Evolutionary conservation across 768 basidiomycete species (phyloP).

Genomic region (Tricholoma furcatifolium): DNA sequence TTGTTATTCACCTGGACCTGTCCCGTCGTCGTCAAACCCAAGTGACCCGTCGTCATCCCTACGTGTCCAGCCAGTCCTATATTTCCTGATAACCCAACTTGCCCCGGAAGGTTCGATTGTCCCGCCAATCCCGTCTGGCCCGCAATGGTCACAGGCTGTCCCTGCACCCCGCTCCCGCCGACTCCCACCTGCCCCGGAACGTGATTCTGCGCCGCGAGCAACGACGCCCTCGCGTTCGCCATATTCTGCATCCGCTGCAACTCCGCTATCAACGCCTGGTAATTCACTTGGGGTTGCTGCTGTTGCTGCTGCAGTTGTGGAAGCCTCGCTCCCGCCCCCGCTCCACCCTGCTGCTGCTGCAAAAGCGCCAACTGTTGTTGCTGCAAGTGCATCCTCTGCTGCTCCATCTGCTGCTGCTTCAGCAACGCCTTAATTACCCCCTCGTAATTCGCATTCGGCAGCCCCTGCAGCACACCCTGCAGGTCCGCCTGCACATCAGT

Average conservation of each 20-base stretch:
- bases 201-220: constrained; percentile 10
- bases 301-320: not conserved
- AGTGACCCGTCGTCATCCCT: not conserved
- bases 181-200: constrained; percentile 4
- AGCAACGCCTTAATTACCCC: constrained; percentile 29
- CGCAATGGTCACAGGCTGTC: not conserved
- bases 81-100: not conserved
- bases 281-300: constrained; percentile 10
- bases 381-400: constrained; percentile 14
- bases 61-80: not conserved
- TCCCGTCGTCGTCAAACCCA: not conserved
- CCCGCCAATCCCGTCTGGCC: not conserved
- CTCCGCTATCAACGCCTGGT: constrained; percentile 18
- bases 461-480: constrained; percentile 29
- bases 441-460: constrained; percentile 32
- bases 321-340: not conserved
- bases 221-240: constrained; percentile 10
- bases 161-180: not conserved
- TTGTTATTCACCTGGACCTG: constrained; percentile 10
- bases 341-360: constrained; percentile 5
- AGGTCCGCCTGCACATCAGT: constrained; percentile 21
- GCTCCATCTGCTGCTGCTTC: constrained; percentile 15
- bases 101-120: not conserved
- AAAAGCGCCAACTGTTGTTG: constrained; percentile 11
- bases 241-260: constrained; percentile 17